Conservation (phyloP, 306 rosid species). For the Acacia confusa region DNA sequence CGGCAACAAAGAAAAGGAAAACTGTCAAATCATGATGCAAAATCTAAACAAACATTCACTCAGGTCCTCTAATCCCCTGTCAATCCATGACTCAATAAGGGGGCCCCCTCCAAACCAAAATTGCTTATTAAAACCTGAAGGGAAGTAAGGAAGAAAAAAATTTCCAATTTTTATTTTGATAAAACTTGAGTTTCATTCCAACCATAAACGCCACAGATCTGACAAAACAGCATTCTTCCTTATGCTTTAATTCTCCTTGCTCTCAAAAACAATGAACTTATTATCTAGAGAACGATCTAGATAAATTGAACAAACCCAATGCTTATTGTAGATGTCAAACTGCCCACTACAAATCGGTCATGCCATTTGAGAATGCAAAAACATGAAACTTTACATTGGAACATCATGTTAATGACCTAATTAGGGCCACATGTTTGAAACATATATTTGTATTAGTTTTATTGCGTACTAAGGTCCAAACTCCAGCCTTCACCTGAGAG, state of each 20-base stretch:
- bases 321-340: too few species aligned
- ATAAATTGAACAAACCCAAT: too few species aligned
- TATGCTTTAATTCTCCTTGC: neutral
- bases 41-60: too few species aligned
- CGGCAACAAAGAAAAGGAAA: neutral
- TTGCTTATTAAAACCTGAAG: neutral
- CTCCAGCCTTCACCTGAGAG: neutral
- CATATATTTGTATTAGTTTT: too few species aligned
- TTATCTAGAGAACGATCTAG: neutral
- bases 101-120: too few species aligned
- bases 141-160: too few species aligned
- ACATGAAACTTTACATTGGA: neutral
- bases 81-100: too few species aligned
- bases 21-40: too few species aligned
- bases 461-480: neutral
- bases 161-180: too few species aligned
- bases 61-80: too few species aligned
- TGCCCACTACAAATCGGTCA: neutral
- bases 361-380: neutral
- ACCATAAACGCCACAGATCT: neutral
- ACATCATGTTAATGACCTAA: neutral
- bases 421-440: too few species aligned
- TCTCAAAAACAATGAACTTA: neutral
- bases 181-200: neutral
- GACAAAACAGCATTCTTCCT: neutral